phyloP scores from a whole-genome alignment of 768 basidiomycete species.

The Mycena pura region DNA sequence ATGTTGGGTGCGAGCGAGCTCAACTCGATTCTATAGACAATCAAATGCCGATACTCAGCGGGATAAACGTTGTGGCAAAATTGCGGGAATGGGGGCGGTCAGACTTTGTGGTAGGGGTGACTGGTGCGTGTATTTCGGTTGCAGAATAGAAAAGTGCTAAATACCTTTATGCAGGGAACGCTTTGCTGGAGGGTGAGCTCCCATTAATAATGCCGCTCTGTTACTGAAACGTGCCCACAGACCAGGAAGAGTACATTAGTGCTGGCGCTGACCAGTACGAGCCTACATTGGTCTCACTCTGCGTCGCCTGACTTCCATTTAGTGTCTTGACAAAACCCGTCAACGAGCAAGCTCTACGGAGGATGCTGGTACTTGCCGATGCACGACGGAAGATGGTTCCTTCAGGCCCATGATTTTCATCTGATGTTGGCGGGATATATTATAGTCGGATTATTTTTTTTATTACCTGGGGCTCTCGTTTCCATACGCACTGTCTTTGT shows the following conservation, averaged over 20 bases:
- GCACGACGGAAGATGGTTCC: constrained; percentile 47
- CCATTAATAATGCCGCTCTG: constrained; percentile 25
- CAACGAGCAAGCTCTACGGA: constrained; percentile 59
- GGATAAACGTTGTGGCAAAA: constrained; percentile 68
- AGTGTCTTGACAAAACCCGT: constrained; percentile 86
- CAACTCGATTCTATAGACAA: constrained; percentile 50
- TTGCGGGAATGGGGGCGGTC: constrained; percentile 67
- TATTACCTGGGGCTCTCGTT: background rate
- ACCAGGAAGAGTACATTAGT: constrained; percentile 77
- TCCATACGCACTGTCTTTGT: background rate
- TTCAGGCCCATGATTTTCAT: constrained; percentile 11
- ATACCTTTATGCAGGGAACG: constrained; percentile 50
- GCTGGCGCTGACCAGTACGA: constrained; percentile 80
- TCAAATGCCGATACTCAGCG: constrained; percentile 86
- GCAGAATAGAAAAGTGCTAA: background rate
- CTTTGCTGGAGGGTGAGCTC: constrained; percentile 56
- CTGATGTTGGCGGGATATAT: constrained; percentile 1
- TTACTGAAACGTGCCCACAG: constrained; percentile 47
- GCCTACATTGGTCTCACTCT: constrained; percentile 3
- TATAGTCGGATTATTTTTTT: constrained; percentile 16
- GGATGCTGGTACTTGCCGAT: constrained; percentile 53
- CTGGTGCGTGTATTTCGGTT: constrained; percentile 49
- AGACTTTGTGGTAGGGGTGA: constrained; percentile 86
- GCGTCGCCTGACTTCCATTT: constrained; percentile 17
- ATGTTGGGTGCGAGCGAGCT: background rate